Evolutionary conservation across 2,329 filamentous ascomycete genomes (phyloP), one percentile per base, ranked within the genome.

Genomic region (Trichophyton verrucosum): DNA sequence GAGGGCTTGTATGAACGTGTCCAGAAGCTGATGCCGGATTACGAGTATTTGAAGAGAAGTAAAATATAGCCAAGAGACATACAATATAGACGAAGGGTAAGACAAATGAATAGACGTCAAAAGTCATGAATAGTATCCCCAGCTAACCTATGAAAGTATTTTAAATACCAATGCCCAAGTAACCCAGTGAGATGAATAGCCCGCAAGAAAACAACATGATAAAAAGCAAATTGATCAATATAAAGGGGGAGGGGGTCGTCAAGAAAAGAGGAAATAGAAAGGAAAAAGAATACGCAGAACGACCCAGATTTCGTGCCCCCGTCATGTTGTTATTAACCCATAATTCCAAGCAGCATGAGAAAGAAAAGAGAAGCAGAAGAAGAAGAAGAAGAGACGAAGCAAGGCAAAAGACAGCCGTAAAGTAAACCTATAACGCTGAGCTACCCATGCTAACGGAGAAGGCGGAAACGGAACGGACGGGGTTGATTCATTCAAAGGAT

Each of bases 1-100:
- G 38, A 51, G 15, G 24, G 64, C 13, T 40, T 74, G 44, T 66
- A 69, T 61, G 64, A 65, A 38, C 60, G 62, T 17, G 69, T 72
- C 11, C 33, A 15, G 8, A 61, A 22, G 66, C 67, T 38, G 69
- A 74, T 75, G 73, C 66, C 68, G 24, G 73, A 75, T 59, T 76
- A 76, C 64, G 70, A 73, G 61, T 76, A 71, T 61, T 59, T 76
- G 49, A 69, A 66, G 61, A 67, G 63, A 3, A 59, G 17, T 20
- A 46, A 20, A 22, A 22, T 22, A 47, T 30, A 30, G 27, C 27
- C 27, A 30, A 30, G 44, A 20, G 44, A 13, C 22, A 51, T 51
- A 11, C 11, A 9, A 24, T 27, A n/a, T 27, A 27, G 22, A 51
- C 22, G 46, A 27, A 1, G 22, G 8, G 17, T 1, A 20, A 27